A percentile compares a stretch with the other conserved stretches of the same genome.
Conservation (phyloP, 805 yeast species). For the Kodamaea hsintzibuensis region DNA sequence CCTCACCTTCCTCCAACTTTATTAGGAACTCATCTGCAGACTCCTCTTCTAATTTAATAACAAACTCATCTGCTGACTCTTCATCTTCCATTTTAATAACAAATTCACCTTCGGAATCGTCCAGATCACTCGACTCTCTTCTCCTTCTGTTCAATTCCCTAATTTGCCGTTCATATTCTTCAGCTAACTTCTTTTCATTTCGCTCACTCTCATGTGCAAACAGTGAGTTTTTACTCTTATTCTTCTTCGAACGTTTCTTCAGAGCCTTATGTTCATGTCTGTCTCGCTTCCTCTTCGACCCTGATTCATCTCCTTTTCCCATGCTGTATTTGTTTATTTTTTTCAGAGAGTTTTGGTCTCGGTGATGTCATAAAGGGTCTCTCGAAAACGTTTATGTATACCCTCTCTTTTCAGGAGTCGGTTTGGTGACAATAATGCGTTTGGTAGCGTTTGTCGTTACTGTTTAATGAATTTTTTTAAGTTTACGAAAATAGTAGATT, state of each 20-base stretch:
- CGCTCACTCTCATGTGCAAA: background rate
- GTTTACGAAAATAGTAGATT: background rate
- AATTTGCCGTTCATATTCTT: background rate
- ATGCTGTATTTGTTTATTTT: background rate
- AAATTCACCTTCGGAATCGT: background rate
- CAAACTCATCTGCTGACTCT: background rate
- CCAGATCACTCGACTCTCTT: background rate
- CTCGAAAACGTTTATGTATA: too few species aligned
- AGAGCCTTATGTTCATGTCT: background rate
- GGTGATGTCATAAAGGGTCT: background rate
- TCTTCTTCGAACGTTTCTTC: background rate
- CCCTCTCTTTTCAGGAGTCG: too few species aligned
- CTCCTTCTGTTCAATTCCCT: background rate
- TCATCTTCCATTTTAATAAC: background rate
- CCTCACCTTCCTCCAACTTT: background rate
- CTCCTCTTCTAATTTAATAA: background rate
- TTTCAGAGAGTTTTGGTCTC: background rate
- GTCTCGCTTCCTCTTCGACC: background rate
- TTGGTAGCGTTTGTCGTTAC: background rate
- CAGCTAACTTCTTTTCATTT: background rate
- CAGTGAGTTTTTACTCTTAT: background rate
- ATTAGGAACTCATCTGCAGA: too few species aligned
- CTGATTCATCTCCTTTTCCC: background rate
- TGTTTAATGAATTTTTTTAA: too few species aligned
- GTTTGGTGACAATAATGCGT: background rate